phyloP scores from a whole-genome alignment of 1,139 yeast species.

The Yamadazyma dendronema region DNA sequence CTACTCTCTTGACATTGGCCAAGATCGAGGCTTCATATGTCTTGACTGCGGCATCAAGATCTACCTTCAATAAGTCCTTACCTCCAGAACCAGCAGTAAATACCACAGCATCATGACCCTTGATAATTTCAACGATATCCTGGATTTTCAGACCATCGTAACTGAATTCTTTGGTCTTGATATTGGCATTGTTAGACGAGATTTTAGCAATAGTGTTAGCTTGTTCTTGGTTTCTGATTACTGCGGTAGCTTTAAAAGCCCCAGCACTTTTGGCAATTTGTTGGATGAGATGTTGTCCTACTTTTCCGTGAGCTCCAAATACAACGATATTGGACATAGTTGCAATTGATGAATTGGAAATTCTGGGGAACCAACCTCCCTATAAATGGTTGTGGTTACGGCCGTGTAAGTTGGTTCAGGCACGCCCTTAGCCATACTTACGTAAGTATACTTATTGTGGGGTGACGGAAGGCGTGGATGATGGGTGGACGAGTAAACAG shows the following conservation, averaged over 20 bases:
- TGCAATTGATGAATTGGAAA: background rate
- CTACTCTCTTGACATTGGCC: constrained; percentile 46
- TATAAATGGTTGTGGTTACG: background rate
- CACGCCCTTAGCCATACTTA: no score
- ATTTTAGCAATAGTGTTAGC: constrained; percentile 28
- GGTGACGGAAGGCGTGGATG: no score
- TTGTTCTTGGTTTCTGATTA: constrained; percentile 51
- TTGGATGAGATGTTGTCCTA: constrained; percentile 41
- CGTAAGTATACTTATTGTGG: no score
- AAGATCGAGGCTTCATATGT: constrained; percentile 53
- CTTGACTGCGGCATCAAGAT: constrained; percentile 62
- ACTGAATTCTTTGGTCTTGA: constrained; percentile 37
- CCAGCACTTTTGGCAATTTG: constrained; percentile 23
- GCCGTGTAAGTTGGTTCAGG: no score
- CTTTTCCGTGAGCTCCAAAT: constrained; percentile 64
- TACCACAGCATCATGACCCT: constrained; percentile 56
- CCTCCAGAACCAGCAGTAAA: constrained; percentile 69
- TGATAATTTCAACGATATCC: constrained; percentile 35
- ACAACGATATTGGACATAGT: constrained; percentile 20
- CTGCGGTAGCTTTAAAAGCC: constrained; percentile 43
- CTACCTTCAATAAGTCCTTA: constrained; percentile 51
- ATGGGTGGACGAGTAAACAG: no score
- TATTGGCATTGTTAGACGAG: constrained; percentile 26
- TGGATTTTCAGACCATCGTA: constrained; percentile 30
- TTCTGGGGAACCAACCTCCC: background rate